These are phyloP conservation scores for Pleodorina starrii DNA, from an alignment of 139 green algal species.

Conservation along the genomic window DNA sequence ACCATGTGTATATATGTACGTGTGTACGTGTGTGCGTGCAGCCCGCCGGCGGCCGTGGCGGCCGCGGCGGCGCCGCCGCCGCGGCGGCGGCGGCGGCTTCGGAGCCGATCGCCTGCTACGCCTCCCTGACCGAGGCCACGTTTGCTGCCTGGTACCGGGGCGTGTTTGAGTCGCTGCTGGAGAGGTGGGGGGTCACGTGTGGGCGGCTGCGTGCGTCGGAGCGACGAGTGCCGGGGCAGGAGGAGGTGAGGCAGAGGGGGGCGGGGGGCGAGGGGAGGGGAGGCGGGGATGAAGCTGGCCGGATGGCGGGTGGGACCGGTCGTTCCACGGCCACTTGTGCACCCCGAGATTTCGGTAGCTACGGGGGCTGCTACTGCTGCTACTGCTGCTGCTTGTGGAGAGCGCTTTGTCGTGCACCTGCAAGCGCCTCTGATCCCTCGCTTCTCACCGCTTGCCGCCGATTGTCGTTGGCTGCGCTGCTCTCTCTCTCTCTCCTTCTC, in stretches of 20 bases:
- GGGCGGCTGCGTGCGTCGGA: background rate
- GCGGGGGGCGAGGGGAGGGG: background rate
- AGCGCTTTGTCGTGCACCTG: too few relatives aligned
- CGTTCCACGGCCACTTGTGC: too few relatives aligned
- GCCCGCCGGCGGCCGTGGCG: background rate
- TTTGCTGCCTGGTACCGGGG: constrained; percentile 30
- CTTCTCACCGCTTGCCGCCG: too few relatives aligned
- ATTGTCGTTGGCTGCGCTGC: too few relatives aligned
- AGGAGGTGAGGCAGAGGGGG: constrained; percentile 34
- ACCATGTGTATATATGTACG: too few relatives aligned
- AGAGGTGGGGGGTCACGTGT: background rate
- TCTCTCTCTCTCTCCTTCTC: too few relatives aligned
- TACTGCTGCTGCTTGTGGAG: too few relatives aligned
- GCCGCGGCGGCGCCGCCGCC: background rate
- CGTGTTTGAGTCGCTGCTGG: constrained; percentile 7
- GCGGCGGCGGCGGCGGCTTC: background rate
- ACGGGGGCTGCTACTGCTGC: too few relatives aligned
- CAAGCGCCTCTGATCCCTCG: too few relatives aligned
- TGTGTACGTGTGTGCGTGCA: background rate
- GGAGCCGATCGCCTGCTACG: constrained; percentile 8
- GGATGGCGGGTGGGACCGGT: too few relatives aligned
- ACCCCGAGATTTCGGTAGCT: too few relatives aligned
- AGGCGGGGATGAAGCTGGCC: too few relatives aligned
- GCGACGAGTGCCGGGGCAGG: background rate
- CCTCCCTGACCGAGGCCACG: background rate